These are phyloP conservation scores for Alternaria sp. DNA, from an alignment of 2,329 filamentous ascomycete species.

Conservation along the genomic window DNA sequence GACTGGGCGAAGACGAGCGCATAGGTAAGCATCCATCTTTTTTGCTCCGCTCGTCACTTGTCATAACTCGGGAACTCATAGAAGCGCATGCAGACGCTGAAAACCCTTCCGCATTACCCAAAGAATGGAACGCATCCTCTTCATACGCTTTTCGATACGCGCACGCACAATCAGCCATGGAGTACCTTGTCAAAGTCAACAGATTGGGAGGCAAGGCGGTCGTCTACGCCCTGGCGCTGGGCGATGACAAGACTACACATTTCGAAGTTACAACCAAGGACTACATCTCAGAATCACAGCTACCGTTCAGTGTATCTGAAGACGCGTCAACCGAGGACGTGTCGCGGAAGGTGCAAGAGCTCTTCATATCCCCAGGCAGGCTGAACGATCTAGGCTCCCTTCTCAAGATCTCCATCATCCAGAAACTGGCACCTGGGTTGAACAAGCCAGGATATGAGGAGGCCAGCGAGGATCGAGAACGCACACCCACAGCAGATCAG, in stretches of 20 bases:
- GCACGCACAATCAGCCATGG: slow-evolving; percentile 84
- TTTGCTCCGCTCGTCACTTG: slow-evolving; percentile 14
- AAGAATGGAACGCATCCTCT: slow-evolving; percentile 81
- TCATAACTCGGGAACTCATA: slow-evolving; percentile 46
- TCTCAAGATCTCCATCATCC: slow-evolving; percentile 81
- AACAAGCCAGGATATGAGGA: slow-evolving; percentile 83
- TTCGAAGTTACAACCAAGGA: slow-evolving; percentile 80
- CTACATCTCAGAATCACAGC: slow-evolving; percentile 71
- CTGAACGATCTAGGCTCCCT: slow-evolving; percentile 73
- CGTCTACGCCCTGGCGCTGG: slow-evolving; percentile 78
- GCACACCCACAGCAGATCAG: slow-evolving; percentile 53
- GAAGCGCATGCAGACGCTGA: slow-evolving; percentile 66
- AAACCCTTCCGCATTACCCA: slow-evolving; percentile 70
- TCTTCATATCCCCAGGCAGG: slow-evolving; percentile 78
- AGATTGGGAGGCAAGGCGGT: slow-evolving; percentile 86
- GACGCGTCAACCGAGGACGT: slow-evolving; percentile 57
- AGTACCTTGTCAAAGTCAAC: slow-evolving; percentile 82
- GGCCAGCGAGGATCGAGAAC: slow-evolving; percentile 25
- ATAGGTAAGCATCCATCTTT: slow-evolving; percentile 62
- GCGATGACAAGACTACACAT: slow-evolving; percentile 81
- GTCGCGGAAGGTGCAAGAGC: slow-evolving; percentile 57
- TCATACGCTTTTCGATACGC: slow-evolving; percentile 84
- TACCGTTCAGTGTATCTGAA: slow-evolving; percentile 63
- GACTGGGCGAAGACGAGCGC: slow-evolving; percentile 83
- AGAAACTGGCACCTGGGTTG: slow-evolving; percentile 80